Evolutionary conservation across 768 basidiomycete genomes (phyloP), one percentile per base, ranked within the genome.

Genomic region (Mycena rebaudengoi): DNA sequence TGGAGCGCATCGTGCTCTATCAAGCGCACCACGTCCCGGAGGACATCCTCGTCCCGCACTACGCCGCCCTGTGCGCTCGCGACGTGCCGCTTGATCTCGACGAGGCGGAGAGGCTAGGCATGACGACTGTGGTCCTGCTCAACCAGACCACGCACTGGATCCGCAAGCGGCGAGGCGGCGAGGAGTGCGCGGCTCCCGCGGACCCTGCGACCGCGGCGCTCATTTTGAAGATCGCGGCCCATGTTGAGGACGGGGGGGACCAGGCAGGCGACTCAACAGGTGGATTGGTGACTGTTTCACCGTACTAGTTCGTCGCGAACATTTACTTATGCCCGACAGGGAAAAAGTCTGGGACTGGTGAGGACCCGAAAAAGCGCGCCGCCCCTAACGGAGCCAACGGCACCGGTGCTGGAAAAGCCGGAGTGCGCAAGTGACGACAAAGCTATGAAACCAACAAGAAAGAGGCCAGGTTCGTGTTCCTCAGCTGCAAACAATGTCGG

Each of bases 1-100:
- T 90, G 0, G 81, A 86, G 2, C 86, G 87, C 29, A 85, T 91
- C 49, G 70, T 73, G 0, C 72, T 83, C 0, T 88, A 88, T 53
- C 82, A 82, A 32, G 54, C 69, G 26, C 78, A 80, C 65, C 61
- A 74, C 0, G 74, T 87, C 37, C 71, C 80, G 48, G 67, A 69
- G 5, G 73, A 75, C 1, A 65, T 83, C 2, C 73, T 87, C 2
- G 66, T 83, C 4, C 80, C 82, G 0, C 76, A 82, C 0, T 88
- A 86, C 46, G 70, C 77, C 2, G 63, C 72, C 0, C 69, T 88
- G 0, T 81, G 83, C 37, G 69, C 68, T 1, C 79, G 84, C 13
- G 71, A 73, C 0, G 76, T 72, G 0, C 77, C 83, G 0, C 77
- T 86, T 3, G 74, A 76, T 1, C 70, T 82, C 12, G 78, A 77